A percentile compares a stretch with the other conserved stretches of the same genome.
These are phyloP conservation scores for Kluyveromyces dobzhanskii DNA, from an alignment of 805 yeast genomes.

Conservation along the genomic window DNA sequence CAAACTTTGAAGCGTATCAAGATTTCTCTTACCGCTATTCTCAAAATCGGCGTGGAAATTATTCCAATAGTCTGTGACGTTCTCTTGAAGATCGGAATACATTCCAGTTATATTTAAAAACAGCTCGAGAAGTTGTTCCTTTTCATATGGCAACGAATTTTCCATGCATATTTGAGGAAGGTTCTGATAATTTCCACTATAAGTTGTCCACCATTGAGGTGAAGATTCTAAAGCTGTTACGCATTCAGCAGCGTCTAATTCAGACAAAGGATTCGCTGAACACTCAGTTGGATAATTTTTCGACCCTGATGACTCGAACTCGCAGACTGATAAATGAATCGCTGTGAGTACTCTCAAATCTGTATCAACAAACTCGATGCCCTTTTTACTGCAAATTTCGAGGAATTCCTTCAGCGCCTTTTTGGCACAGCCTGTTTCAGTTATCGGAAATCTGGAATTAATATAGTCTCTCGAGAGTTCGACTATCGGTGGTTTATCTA, in stretches of 20 bases:
- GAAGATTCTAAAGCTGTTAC: constrained; percentile 33
- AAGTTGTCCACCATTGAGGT: constrained; percentile 68
- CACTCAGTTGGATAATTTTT: constrained; percentile 19
- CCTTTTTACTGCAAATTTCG: constrained; percentile 33
- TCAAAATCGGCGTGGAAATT: not conserved
- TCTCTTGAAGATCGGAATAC: constrained; percentile 17
- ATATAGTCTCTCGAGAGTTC: constrained; percentile 8
- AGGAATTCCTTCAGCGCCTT: constrained; percentile 35
- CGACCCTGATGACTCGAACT: constrained; percentile 41
- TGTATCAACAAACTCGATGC: constrained; percentile 33
- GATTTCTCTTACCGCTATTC: not conserved
- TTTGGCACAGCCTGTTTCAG: constrained; percentile 29
- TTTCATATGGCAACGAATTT: constrained; percentile 43
- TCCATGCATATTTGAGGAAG: constrained; percentile 46
- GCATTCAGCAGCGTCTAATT: constrained; percentile 29
- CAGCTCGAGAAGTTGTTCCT: constrained; percentile 39
- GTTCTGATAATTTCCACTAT: constrained; percentile 54
- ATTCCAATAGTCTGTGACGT: constrained; percentile 3
- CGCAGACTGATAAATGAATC: constrained; percentile 44
- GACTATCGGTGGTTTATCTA: not conserved
- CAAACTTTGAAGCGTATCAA: constrained; percentile 1
- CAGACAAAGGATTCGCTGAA: constrained; percentile 17
- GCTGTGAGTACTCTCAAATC: constrained; percentile 34
- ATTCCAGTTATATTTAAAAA: constrained; percentile 40
- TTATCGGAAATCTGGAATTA: constrained; percentile 17